Evolutionary conservation across 2,329 filamentous ascomycete species (phyloP).

Genomic region (Atkinsonella hypoxylon): DNA sequence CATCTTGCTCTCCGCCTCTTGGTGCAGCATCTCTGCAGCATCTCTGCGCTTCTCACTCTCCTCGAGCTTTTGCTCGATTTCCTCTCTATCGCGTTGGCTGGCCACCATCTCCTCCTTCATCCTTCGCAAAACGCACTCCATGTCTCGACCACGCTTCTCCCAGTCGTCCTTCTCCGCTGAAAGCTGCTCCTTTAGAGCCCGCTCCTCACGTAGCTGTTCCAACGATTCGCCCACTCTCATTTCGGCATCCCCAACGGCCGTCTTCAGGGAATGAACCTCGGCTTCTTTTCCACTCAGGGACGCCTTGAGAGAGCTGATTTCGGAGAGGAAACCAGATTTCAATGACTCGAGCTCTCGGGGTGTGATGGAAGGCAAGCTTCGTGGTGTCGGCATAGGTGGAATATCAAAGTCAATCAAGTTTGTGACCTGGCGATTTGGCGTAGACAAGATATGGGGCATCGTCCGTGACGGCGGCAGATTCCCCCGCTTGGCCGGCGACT

Average conservation of each 20-base stretch:
- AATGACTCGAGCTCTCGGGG: conserved; percentile 85
- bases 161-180: conserved; percentile 67
- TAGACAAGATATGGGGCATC: conserved; percentile 22
- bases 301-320: conserved; percentile 89
- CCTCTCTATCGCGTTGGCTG: conserved; percentile 69
- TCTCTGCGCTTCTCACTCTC: conserved; percentile 65
- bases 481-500: conserved; percentile 33
- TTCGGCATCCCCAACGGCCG: conserved; percentile 81
- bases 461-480: conserved; percentile 20
- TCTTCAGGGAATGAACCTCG: conserved; percentile 76
- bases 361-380: conserved; percentile 82
- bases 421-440: conserved; percentile 43
- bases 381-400: conserved; percentile 82
- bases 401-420: conserved; percentile 71
- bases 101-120: conserved; percentile 72
- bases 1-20: conserved; percentile 65
- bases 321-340: conserved; percentile 81
- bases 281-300: conserved; percentile 88
- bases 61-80: conserved; percentile 62
- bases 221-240: conserved; percentile 78
- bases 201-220: conserved; percentile 72
- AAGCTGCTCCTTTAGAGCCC: conserved; percentile 56
- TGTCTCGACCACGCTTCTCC: conserved; percentile 75
- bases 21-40: conserved; percentile 62
- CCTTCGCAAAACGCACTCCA: conserved; percentile 68